A percentile compares a stretch with the other conserved stretches of the same genome.
phyloP scores from a whole-genome alignment of 495 filamentous ascomycete genomes.

The Corynascus novoguineensis region DNA sequence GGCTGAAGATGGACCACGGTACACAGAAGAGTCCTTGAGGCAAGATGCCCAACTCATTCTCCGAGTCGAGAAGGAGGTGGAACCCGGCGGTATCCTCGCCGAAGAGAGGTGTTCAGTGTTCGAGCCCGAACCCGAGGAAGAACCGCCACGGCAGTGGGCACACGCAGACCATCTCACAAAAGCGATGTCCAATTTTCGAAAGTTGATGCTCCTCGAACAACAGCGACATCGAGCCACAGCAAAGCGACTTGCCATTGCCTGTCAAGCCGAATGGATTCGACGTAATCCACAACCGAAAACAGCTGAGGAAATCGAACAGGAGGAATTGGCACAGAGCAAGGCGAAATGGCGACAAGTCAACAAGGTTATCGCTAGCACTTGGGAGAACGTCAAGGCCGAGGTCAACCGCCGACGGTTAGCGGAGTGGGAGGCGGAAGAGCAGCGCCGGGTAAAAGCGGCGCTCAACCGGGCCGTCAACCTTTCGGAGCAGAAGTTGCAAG shows the following conservation, averaged over 20 bases:
- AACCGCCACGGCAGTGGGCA: slow-evolving; percentile 70
- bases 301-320: slow-evolving; percentile 59
- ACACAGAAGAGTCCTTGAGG: slow-evolving; percentile 46
- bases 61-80: slow-evolving; percentile 61
- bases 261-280: slow-evolving; percentile 55
- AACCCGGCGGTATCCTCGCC: slow-evolving; percentile 71
- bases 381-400: slow-evolving; percentile 70
- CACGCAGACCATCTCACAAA: slow-evolving; percentile 80
- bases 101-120: slow-evolving; percentile 66
- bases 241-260: slow-evolving; percentile 58
- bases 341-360: slow-evolving; percentile 59
- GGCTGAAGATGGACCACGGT: slow-evolving; percentile 51
- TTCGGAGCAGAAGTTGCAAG: slow-evolving; percentile 53
- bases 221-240: slow-evolving; percentile 63
- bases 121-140: slow-evolving; percentile 67
- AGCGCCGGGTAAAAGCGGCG: slow-evolving; percentile 71
- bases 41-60: slow-evolving; percentile 52
- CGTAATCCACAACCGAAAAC: slow-evolving; percentile 67
- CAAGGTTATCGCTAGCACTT: slow-evolving; percentile 65
- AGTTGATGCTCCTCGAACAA: slow-evolving; percentile 69
- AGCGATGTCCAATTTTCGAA: slow-evolving; percentile 74
- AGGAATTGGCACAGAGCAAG: slow-evolving; percentile 48
- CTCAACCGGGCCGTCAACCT: slow-evolving; percentile 78
- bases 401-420: slow-evolving; percentile 66
- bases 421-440: slow-evolving; percentile 81